phyloP scores from a whole-genome alignment of 352 stramenopile species.

The Blastocystis sp. region DNA sequence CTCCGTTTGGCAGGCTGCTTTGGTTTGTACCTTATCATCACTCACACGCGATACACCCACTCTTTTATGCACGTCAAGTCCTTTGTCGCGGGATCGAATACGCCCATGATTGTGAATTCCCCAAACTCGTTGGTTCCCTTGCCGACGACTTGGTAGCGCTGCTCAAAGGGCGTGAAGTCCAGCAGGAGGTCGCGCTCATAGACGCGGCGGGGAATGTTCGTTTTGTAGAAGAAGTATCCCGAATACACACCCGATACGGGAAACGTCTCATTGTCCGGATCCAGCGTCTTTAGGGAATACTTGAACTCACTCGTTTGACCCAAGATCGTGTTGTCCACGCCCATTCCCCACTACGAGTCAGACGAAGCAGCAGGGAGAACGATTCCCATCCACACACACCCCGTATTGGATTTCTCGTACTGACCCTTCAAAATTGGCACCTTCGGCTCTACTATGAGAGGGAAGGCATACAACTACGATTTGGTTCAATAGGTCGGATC shows the following conservation, averaged over 20 bases:
- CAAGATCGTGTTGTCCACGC: background rate
- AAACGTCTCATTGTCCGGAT: background rate
- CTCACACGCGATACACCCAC: background rate
- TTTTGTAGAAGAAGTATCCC: slow-evolving; percentile 63
- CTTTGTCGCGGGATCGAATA: slow-evolving; percentile 33
- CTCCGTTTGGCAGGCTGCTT: background rate
- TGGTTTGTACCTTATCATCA: background rate
- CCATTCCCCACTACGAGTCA: slow-evolving; percentile 67
- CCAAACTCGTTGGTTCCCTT: slow-evolving; percentile 70
- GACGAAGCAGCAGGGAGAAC: background rate
- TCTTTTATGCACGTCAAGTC: slow-evolving; percentile 62
- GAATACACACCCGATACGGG: slow-evolving; percentile 41
- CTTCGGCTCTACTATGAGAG: slow-evolving; percentile 4
- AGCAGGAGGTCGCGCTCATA: slow-evolving; percentile 40
- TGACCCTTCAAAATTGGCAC: slow-evolving; percentile 33
- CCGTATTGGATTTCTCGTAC: slow-evolving; percentile 22
- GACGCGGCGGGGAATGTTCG: slow-evolving; percentile 10
- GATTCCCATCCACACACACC: slow-evolving; percentile 33
- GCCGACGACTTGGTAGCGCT: slow-evolving; percentile 19
- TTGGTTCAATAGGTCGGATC: background rate
- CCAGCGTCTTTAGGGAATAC: background rate
- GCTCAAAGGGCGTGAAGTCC: background rate
- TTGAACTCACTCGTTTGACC: slow-evolving; percentile 68
- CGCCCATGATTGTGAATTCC: background rate
- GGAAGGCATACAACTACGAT: background rate